phyloP scores from a whole-genome alignment of 2,329 filamentous ascomycete species.

The Diplodia scrobiculata region DNA sequence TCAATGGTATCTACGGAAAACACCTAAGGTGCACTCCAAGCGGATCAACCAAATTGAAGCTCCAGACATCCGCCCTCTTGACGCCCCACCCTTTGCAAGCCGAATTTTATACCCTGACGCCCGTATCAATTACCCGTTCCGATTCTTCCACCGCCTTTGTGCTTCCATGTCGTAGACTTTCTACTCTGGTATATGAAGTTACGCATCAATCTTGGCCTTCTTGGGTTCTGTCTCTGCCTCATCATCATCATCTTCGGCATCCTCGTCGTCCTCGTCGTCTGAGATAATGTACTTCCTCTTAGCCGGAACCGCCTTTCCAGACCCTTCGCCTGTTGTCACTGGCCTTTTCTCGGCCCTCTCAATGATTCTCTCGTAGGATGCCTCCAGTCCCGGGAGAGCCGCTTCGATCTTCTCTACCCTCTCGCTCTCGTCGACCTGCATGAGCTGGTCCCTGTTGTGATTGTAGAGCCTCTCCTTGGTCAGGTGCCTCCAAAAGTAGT shows the following conservation, averaged over 20 bases:
- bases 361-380: slow-evolving; percentile 71
- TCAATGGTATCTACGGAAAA: slow-evolving; percentile 9
- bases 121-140: neutral
- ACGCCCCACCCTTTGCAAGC: slow-evolving; percentile 14
- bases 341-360: slow-evolving; percentile 48
- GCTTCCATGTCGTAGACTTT: no score
- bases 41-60: neutral
- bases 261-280: slow-evolving; percentile 45
- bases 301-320: slow-evolving; percentile 34
- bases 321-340: slow-evolving; percentile 30
- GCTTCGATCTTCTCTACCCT: slow-evolving; percentile 72
- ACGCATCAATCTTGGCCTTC: slow-evolving; percentile 15
- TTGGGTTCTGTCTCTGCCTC: slow-evolving; percentile 31
- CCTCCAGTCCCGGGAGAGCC: slow-evolving; percentile 67
- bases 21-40: neutral
- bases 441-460: slow-evolving; percentile 71
- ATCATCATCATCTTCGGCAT: slow-evolving; percentile 41
- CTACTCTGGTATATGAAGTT: neutral
- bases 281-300: slow-evolving; percentile 44
- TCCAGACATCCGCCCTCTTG: neutral
- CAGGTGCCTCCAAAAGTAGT: slow-evolving; percentile 71
- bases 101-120: slow-evolving; percentile 12
- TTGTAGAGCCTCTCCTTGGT: slow-evolving; percentile 77
- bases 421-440: slow-evolving; percentile 68
- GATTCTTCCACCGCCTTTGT: neutral